Evolutionary conservation across 345 rosid species (phyloP), one percentile per base, ranked within the genome.

Genomic region (Sonneratia alba): DNA sequence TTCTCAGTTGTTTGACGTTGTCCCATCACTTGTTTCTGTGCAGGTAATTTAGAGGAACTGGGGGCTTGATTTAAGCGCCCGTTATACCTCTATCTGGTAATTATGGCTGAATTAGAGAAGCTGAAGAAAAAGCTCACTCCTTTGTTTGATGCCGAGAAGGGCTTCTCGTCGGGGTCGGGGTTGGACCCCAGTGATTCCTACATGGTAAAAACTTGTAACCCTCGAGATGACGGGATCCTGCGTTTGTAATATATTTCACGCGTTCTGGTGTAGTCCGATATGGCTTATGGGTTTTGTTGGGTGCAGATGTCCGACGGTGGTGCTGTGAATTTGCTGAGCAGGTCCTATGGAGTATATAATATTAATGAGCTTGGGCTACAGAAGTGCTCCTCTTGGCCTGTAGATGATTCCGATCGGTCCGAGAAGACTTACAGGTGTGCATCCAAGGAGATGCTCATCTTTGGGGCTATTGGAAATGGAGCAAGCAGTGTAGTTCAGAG

Each of bases 401-500:
- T 78, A 49, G 90, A 86, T 36, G 94, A 87, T 69, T 71, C 84
- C 0, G 98, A 91, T 56, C 83, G 76, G 32, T 73, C 77, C 0
- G 96, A 91, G 81, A 94, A 87, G 59, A 91, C 92, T 0, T 94
- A 88, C 76, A 84, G 79, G 64, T 91, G 97, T 85, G 98, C 97
- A 69, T 94, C 98, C 10, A 82, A 85, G 66, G 98, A 94, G 82
- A 94, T 94, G 98, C 80, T 91, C 72, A 80, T 86, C 72, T 94
- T 87, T 69, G 98, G 98, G 73, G 90, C 97, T 66, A 94, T 94
- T 65, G 97, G 98, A 36, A 91, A 91, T 67, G 97, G 97, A 56
- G 98, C 98, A 34, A 94, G 98, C 80, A 94, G 98, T 55, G 95
- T 94, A 71, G 98, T 94, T 78, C 98, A 87, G 81, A 88, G 98